Conservation (phyloP, 352 stramenopile species). For the Globisporangium takayamanum region DNA sequence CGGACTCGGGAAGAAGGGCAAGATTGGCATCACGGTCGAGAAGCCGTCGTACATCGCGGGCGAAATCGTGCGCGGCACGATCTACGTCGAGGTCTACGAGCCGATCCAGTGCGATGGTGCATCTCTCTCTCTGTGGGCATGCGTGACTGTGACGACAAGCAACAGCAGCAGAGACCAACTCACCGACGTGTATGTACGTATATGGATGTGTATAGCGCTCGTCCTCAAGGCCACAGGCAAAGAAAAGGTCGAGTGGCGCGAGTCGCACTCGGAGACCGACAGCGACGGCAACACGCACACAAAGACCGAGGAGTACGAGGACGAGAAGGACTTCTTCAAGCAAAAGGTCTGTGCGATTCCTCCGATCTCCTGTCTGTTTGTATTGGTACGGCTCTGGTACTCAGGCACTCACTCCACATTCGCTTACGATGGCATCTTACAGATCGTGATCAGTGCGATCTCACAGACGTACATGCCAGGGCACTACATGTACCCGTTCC, state of each 20-base stretch:
- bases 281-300: constrained; percentile 23
- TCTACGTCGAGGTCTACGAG: constrained; percentile 46
- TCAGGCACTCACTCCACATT: background rate
- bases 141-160: background rate
- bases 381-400: background rate
- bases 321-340: constrained; percentile 62
- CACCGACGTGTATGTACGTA: background rate
- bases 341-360: constrained; percentile 29
- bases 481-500: constrained; percentile 58
- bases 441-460: constrained; percentile 47
- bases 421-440: background rate
- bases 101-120: constrained; percentile 59
- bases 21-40: constrained; percentile 43
- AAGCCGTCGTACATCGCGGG: constrained; percentile 57
- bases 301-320: constrained; percentile 21
- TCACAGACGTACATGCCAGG: constrained; percentile 28
- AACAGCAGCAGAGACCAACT: background rate
- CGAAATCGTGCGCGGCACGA: constrained; percentile 48
- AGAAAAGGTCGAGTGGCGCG: constrained; percentile 53
- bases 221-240: constrained; percentile 60
- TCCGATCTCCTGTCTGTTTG: background rate
- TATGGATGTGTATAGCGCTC: constrained; percentile 17
- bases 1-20: constrained; percentile 54
- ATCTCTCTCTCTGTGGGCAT: background rate
- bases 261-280: constrained; percentile 26